phyloP scores from a whole-genome alignment of 1,284 basidiomycete genomes.

The Lentinula novae-zelandiae region DNA sequence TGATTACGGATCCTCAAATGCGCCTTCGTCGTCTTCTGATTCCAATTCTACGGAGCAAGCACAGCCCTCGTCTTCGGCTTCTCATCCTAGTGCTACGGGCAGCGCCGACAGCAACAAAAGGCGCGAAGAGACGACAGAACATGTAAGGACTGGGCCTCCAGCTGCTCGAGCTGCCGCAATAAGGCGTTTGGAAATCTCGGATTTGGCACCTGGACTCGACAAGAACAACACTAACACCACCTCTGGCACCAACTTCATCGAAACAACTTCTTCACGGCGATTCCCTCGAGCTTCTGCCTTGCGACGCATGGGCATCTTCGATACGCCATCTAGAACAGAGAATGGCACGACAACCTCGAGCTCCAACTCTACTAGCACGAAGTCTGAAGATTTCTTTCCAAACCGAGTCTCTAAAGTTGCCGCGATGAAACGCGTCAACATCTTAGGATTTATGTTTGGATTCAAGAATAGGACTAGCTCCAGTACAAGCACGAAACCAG shows the following conservation, averaged over 20 bases:
- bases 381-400: too few relatives aligned
- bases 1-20: constrained; percentile 2
- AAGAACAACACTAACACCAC: not conserved
- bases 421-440: not conserved
- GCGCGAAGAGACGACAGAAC: not conserved
- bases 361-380: too few relatives aligned
- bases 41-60: not conserved
- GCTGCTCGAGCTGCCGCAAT: not conserved
- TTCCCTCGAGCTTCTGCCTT: not conserved
- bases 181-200: not conserved
- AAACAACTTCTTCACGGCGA: not conserved
- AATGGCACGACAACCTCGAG: not conserved
- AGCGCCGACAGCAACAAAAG: not conserved
- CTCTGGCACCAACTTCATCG: not conserved
- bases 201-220: not conserved
- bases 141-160: not conserved
- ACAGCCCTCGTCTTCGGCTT: not conserved
- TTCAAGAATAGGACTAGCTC: not conserved
- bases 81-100: not conserved
- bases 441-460: not conserved
- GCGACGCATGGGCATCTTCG: not conserved
- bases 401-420: too few relatives aligned
- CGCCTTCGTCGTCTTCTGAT: not conserved
- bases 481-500: not conserved
- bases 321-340: not conserved